Evolutionary conservation across 768 basidiomycete species (phyloP), one percentile per base, ranked within the genome.

Genomic region (Leccinellum rugosiceps): DNA sequence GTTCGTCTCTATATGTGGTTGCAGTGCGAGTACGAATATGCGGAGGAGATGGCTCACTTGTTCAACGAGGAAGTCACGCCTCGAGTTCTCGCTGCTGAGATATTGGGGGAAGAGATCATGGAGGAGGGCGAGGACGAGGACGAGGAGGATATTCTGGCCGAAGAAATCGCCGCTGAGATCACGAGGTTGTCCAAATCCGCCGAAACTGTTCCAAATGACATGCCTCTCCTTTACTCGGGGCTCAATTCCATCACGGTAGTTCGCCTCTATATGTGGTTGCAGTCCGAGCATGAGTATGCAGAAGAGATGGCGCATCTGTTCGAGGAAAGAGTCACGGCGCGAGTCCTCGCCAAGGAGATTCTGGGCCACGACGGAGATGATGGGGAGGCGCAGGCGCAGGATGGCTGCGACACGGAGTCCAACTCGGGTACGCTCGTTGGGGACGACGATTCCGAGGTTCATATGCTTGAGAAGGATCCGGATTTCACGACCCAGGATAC

Each of bases 181-280:
- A 61, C 72, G 3, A 63, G 50, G 44, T 58, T 76, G 47, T 66
- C 67, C 62, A 70, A 69, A 50, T 65, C 72, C 4, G 21, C 56
- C 34, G 58, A 60, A n/a, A 62, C 70, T 13, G 53, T 76, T 31
- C 57, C 72, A 15, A 67, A 63, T 47, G 74, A 75, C 55, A 63
- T 66, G n/a, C 68, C 75, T 15, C 67, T 76, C 31, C 63, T 70
- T 23, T 67, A 70, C 58, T 67, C 70, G 2, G 73, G 72, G 11
- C 69, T 75, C 35, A 71, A 70, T 47, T 65, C 70, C 21, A 67
- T 65, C 35, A 71, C 67, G 17, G 59, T 72, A 26, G 63, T 69
- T 17, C 61, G 64, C 26, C 60, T 75, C 13, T 61, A 66, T 57
- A 64, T 65, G 63, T 74, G 72, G 73, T 60, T 74, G 31, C 69